Conservation (phyloP, 202 grass and related monocot species). For the Saccharum hybrid region DNA sequence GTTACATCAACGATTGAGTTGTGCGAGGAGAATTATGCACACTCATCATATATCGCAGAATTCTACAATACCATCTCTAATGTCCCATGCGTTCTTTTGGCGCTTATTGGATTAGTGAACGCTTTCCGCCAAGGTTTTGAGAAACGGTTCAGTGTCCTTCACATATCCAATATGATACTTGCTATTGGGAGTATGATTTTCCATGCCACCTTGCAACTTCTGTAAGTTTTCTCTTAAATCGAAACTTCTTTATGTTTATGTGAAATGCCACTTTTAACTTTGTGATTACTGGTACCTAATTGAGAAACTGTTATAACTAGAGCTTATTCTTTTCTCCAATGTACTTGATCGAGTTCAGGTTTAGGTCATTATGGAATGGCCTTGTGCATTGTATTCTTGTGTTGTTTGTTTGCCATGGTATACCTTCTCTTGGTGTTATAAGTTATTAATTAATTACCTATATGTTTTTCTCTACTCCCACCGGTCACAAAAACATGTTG, state of each 20-base stretch:
- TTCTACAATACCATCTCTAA: conserved; percentile 91
- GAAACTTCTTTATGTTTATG: not conserved
- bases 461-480: not conserved
- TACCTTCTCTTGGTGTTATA: not conserved
- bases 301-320: not conserved
- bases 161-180: conserved; percentile 90
- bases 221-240: conserved; percentile 63
- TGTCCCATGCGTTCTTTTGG: conserved; percentile 73
- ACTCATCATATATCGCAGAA: conserved; percentile 81
- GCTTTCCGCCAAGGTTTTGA: conserved; percentile 77
- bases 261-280: not conserved
- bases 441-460: not conserved
- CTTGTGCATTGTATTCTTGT: not conserved
- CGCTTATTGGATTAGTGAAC: conserved; percentile 74
- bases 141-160: conserved; percentile 84
- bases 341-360: not conserved
- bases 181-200: conserved; percentile 86
- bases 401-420: not conserved
- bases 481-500: not conserved
- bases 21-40: conserved; percentile 77
- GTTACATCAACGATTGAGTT: conserved; percentile 78
- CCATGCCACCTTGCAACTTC: conserved; percentile 84
- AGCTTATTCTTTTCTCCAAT: not conserved
- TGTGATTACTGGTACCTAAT: conserved; percentile 9
- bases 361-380: not conserved